Evolutionary conservation across 1,284 basidiomycete species (phyloP).

Genomic region (Cutaneotrichosporon sp.): DNA sequence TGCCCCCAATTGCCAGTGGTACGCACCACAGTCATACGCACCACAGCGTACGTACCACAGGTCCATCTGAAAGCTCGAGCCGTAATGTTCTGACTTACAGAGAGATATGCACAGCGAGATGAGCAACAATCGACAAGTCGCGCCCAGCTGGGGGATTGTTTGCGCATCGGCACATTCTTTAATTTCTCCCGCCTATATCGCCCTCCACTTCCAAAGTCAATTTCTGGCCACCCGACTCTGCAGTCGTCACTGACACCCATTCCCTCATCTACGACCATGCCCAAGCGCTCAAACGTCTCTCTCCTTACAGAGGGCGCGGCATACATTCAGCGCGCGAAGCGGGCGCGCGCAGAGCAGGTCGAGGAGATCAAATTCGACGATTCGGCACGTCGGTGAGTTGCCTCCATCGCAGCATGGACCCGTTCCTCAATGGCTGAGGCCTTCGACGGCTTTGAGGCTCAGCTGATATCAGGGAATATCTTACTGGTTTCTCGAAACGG

Average conservation of each 20-base stretch:
- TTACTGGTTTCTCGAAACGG: conserved; percentile 49
- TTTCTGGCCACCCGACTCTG: not conserved
- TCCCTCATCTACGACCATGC: not conserved
- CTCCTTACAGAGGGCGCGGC: conserved; percentile 47
- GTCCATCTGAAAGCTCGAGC: too few relatives aligned
- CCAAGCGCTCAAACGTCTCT: conserved; percentile 40
- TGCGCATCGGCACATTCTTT: not conserved
- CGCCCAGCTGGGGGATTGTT: too few relatives aligned
- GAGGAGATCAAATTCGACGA: conserved; percentile 51
- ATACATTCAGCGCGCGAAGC: conserved; percentile 47
- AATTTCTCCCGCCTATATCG: not conserved
- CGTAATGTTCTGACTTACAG: too few relatives aligned
- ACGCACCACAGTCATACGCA: too few relatives aligned
- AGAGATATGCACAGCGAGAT: too few relatives aligned
- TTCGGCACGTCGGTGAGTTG: conserved; percentile 40
- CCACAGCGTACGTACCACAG: too few relatives aligned
- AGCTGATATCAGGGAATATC: conserved; percentile 41
- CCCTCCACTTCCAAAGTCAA: not conserved
- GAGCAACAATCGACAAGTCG: too few relatives aligned
- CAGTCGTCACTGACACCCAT: not conserved
- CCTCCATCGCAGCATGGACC: too few relatives aligned
- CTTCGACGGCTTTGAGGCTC: too few relatives aligned
- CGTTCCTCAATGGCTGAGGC: too few relatives aligned
- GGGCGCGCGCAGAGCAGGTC: conserved; percentile 42
- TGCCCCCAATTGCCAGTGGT: too few relatives aligned